phyloP scores from a whole-genome alignment of 352 stramenopile species.

The Phytophthora tubulina region DNA sequence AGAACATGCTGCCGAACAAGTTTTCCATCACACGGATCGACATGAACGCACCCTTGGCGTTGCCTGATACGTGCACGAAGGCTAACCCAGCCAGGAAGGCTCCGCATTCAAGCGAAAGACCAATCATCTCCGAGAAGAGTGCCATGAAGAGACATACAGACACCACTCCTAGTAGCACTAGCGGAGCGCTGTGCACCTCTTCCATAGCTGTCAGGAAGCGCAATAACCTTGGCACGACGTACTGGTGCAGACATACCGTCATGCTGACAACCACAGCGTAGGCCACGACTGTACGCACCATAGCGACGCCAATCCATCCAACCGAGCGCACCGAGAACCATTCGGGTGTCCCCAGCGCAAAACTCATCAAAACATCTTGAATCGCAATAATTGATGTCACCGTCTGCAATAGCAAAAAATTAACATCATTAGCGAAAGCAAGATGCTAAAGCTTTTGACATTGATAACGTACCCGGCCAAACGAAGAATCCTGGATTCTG shows the following conservation, averaged over 20 bases:
- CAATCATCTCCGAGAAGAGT: conserved; percentile 85
- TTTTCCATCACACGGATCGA: conserved; percentile 91
- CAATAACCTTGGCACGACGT: conserved; percentile 76
- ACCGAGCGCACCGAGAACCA: conserved; percentile 85
- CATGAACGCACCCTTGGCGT: conserved; percentile 77
- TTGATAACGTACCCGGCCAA: conserved; percentile 62
- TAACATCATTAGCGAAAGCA: conserved; percentile 4
- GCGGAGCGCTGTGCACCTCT: conserved; percentile 79
- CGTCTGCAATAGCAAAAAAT: conserved; percentile 51
- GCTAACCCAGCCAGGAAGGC: conserved; percentile 85
- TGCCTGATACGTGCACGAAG: conserved; percentile 76
- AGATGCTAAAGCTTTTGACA: neutral
- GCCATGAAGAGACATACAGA: conserved; percentile 89
- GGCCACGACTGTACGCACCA: conserved; percentile 73
- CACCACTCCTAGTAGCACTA: conserved; percentile 85
- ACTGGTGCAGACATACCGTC: conserved; percentile 72
- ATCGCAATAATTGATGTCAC: conserved; percentile 88
- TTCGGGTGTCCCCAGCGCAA: conserved; percentile 83
- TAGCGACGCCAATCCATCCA: conserved; percentile 76
- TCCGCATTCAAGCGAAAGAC: conserved; percentile 84
- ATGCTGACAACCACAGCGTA: conserved; percentile 79
- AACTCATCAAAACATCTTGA: conserved; percentile 89
- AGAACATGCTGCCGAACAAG: conserved; percentile 91
- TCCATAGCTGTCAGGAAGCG: conserved; percentile 84
- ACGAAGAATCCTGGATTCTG: conserved; percentile 84